Conservation (phyloP, 2,329 filamentous ascomycete species). For the Fusarium chlamydosporum region DNA sequence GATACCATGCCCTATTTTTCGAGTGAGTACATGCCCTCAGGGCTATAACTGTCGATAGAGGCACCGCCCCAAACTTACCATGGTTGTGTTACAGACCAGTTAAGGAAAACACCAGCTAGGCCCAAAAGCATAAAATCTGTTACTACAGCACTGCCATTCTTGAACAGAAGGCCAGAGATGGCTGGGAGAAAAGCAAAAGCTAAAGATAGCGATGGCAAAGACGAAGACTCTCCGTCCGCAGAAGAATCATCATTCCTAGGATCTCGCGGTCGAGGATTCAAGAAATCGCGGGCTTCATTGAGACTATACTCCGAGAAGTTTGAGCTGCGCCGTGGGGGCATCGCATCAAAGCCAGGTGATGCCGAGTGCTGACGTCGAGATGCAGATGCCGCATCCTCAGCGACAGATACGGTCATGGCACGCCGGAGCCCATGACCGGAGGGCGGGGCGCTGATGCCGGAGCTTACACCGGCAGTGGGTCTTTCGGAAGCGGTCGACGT, state of each 20-base stretch:
- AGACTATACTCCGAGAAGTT: conserved; percentile 82
- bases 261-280: conserved; percentile 65
- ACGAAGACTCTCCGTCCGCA: conserved; percentile 67
- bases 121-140: conserved; percentile 87
- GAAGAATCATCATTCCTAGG: conserved; percentile 52
- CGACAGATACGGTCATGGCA: conserved; percentile 57
- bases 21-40: conserved; percentile 19
- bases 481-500: conserved; percentile 40
- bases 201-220: conserved; percentile 85
- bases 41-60: background rate
- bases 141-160: conserved; percentile 84
- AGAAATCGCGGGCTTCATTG: conserved; percentile 77
- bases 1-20: conserved; percentile 70
- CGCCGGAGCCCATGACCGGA: conserved; percentile 60
- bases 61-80: conserved; percentile 72
- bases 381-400: conserved; percentile 35
- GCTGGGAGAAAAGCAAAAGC: conserved; percentile 88
- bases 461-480: conserved; percentile 50
- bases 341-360: conserved; percentile 49
- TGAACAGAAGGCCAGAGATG: conserved; percentile 85
- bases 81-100: conserved; percentile 91
- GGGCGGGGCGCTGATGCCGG: conserved; percentile 45
- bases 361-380: conserved; percentile 29
- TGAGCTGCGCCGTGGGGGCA: conserved; percentile 76
- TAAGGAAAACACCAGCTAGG: conserved; percentile 86